Base-by-base conservation (phyloP, 495 filamentous ascomycete genomes). In the Margaritispora aquatica region DNA sequence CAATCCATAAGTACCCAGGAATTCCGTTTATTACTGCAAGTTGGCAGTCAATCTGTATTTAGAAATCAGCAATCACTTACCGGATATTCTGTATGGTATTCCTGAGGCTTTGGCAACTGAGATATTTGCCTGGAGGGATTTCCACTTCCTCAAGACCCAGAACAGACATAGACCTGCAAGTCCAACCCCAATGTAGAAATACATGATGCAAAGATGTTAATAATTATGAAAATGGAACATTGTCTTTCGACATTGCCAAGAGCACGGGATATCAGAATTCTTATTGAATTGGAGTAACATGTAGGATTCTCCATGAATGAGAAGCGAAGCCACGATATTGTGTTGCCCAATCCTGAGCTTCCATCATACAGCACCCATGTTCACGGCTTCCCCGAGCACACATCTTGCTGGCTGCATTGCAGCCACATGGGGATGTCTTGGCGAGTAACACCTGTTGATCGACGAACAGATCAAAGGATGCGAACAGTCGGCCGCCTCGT, bases 1-100 rank as follows among this genome's bases (percentile, higher is more conserved):
- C 61, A 1, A 44, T 59, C 56, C 57, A 63, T 11, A 59, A 21
- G 38, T 52, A 63, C 1, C 56, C 61, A 17, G 61, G 38, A 22
- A 51, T 36, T n/a, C 61, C 56, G 26, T 29, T 31, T 19, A 63
- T 46, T 5, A 34, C 61, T 63, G 24, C 5, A 7, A 52, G 15
- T 19, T 2, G 38, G 44, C 20, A 60, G 47, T 13, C 15, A n/a
- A 11, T 10, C 13, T 3, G 9, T 21, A 26, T 19, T 17, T 44
- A 3, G 17, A 53, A 3, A 10, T 26, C 2, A 10, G 19, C 3
- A 54, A 7, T 31, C 8, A 10, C 51, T 63, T 44, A 63, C 57
- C 29, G 41, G 61, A 55, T 10, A 63, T 26, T 20, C 29, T 15
- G 53, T 59, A 63, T 15, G 61, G 51, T 22, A 63, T 26, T 15